phyloP scores from a whole-genome alignment of 139 green algal genomes.

The Coelastrella sp. region DNA sequence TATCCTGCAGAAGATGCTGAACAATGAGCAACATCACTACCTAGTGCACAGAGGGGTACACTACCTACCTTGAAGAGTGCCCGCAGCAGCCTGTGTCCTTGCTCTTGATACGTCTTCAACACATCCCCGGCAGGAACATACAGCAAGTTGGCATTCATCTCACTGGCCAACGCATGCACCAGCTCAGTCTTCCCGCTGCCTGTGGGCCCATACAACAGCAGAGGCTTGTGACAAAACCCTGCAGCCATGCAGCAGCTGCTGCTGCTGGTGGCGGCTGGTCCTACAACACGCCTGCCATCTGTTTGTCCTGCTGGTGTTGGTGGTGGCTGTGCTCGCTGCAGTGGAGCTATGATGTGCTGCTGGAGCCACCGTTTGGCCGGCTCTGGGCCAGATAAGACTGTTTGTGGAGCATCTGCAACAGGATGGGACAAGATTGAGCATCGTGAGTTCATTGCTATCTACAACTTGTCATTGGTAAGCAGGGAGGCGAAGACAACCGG shows the following conservation, averaged over 20 bases:
- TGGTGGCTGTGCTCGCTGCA: constrained; percentile 8
- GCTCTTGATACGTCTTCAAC: constrained; percentile 31
- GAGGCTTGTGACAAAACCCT: constrained; percentile 11
- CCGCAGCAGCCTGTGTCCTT: constrained; percentile 31
- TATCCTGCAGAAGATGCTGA: too few relatives aligned
- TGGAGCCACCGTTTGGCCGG: constrained; percentile 40
- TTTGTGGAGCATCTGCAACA: constrained; percentile 1
- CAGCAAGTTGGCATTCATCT: constrained; percentile 28
- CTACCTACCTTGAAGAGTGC: constrained; percentile 29
- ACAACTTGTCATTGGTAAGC: too few relatives aligned
- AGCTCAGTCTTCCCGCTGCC: constrained; percentile 50
- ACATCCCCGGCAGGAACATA: constrained; percentile 36
- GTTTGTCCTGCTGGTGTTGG: constrained; percentile 11
- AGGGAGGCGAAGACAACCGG: too few relatives aligned
- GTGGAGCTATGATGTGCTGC: background rate
- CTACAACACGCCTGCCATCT: background rate
- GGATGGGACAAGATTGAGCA: background rate
- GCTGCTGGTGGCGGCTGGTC: constrained; percentile 38
- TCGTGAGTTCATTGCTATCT: background rate
- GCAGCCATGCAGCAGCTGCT: constrained; percentile 11
- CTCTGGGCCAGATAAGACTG: constrained; percentile 19
- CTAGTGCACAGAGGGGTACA: background rate
- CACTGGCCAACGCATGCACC: constrained; percentile 38
- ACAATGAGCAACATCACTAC: too few relatives aligned
- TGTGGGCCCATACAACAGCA: constrained; percentile 48